These are phyloP conservation scores for Colletotrichum spinosum DNA, from an alignment of 2,329 filamentous ascomycete species.

Conservation along the genomic window DNA sequence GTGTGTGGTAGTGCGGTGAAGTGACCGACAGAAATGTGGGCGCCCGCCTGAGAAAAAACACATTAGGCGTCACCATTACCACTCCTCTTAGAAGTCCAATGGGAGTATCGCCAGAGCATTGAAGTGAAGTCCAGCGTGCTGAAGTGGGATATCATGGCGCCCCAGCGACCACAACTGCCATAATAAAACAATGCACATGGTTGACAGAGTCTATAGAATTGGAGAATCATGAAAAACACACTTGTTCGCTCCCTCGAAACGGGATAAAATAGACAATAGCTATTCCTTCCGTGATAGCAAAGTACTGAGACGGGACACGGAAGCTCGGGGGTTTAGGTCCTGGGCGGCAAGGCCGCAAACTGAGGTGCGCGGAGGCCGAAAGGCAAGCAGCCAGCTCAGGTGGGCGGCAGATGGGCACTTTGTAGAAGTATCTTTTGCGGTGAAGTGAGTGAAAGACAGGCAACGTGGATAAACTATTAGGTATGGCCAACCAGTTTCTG, in stretches of 20 bases:
- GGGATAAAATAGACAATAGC: not conserved
- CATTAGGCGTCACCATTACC: slow-evolving; percentile 41
- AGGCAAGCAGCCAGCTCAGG: not conserved
- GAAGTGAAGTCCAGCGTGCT: slow-evolving; percentile 12
- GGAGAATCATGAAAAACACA: not conserved
- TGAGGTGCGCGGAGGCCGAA: slow-evolving; percentile 21
- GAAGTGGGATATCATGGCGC: not conserved
- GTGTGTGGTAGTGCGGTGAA: slow-evolving; percentile 6
- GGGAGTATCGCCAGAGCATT: slow-evolving; percentile 36
- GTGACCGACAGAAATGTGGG: slow-evolving; percentile 27
- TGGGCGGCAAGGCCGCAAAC: slow-evolving; percentile 8
- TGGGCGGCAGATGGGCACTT: not conserved
- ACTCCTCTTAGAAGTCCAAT: slow-evolving; percentile 40
- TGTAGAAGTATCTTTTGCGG: slow-evolving; percentile 14
- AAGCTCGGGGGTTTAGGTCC: slow-evolving; percentile 15
- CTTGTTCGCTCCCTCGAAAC: not conserved
- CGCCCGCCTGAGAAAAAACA: slow-evolving; percentile 12
- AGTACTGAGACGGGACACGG: slow-evolving; percentile 25
- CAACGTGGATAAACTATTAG: slow-evolving; percentile 1
- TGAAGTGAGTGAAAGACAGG: slow-evolving; percentile 14
- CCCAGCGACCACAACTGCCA: slow-evolving; percentile 10
- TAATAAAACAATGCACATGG: slow-evolving; percentile 23
- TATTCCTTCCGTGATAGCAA: slow-evolving; percentile 16
- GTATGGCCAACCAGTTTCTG: not conserved
- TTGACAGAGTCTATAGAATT: not conserved